Evolutionary conservation across 2,329 filamentous ascomycete genomes (phyloP), one percentile per base, ranked within the genome.

Genomic region (Alternaria sp.): DNA sequence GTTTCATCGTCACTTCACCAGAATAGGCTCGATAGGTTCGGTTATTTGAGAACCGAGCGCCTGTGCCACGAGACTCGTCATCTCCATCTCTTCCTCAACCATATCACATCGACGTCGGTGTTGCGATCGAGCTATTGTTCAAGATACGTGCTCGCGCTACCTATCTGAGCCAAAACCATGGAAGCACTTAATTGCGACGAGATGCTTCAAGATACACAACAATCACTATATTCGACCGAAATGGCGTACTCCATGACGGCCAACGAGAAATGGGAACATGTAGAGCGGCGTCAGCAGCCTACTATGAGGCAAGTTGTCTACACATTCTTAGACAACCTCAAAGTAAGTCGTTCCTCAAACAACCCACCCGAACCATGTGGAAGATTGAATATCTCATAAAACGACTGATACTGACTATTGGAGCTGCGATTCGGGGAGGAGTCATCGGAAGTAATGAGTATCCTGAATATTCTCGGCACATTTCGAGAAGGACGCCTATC

Each of bases 391-490:
- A 4, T 43, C 7, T 22, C 24, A 20, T 22, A 7, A 28, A 14
- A 30, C 36, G 11, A 14, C 43, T 61, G 14, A 65, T 16, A 11
- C 16, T 34, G 14, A 49, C 14, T 2, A 18, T n/a, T 7, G 30
- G 7, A 76, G 71, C 32, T 46, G 30, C 60, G 63, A 7, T 75
- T 76, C n/a, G 73, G 73, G 16, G 60, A 65, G 18, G 48, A 62
- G 1, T 75, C 74, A 4, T 12, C 36, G 8, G 60, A 75, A 47
- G 57, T 66, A 11, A 51, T 26, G 5, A 54, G 54, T 5, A 69
- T 72, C 30, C 57, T 65, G 26, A 46, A 66, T 14, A 61, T 62
- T 7, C 66, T 75, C 7, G 18, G 49, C 32, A 47, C 57, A 11
- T 77, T 76, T 36, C 54, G 43, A 18, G 39, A 36, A 5, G 60